These are phyloP conservation scores for Dendrocalamus latiflorus DNA, from an alignment of 202 grass and related monocot genomes.

Conservation along the genomic window DNA sequence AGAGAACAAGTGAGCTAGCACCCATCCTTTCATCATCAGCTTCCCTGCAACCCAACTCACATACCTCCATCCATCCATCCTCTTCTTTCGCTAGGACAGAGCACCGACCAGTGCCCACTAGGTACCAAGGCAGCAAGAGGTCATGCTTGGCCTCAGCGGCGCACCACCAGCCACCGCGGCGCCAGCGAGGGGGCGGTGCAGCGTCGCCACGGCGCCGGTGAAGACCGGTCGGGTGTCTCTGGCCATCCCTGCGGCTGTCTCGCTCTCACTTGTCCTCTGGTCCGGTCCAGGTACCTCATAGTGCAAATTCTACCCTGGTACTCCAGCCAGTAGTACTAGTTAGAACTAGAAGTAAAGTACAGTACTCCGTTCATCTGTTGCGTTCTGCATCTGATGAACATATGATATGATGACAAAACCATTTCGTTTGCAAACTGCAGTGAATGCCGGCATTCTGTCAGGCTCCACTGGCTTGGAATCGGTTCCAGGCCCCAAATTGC, in stretches of 20 bases:
- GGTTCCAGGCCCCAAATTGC: slow-evolving; percentile 54
- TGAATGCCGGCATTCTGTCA: slow-evolving; percentile 79
- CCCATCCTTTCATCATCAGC: not conserved
- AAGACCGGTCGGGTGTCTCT: slow-evolving; percentile 10
- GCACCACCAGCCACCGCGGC: slow-evolving; percentile 10
- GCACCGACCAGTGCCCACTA: not conserved
- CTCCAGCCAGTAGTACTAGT: not conserved
- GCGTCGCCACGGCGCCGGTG: not conserved
- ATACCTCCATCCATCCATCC: not conserved
- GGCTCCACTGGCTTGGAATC: slow-evolving; percentile 80
- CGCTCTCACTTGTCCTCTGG: slow-evolving; percentile 69
- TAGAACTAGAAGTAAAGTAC: not conserved
- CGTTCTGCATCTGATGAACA: not conserved
- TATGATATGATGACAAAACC: not conserved
- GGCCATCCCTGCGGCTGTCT: slow-evolving; percentile 48
- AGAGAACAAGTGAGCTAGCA: slow-evolving; percentile 16
- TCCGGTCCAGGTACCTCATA: slow-evolving; percentile 54
- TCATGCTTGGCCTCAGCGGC: slow-evolving; percentile 32
- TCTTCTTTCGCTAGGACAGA: not conserved
- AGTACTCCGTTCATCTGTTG: not conserved
- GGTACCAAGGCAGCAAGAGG: not conserved
- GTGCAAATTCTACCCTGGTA: not conserved
- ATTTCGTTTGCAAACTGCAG: slow-evolving; percentile 36
- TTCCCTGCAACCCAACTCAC: not conserved
- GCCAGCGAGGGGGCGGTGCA: not conserved